Conservation (phyloP, 2,329 filamentous ascomycete genomes). For the Botrytis sinoallii region DNA sequence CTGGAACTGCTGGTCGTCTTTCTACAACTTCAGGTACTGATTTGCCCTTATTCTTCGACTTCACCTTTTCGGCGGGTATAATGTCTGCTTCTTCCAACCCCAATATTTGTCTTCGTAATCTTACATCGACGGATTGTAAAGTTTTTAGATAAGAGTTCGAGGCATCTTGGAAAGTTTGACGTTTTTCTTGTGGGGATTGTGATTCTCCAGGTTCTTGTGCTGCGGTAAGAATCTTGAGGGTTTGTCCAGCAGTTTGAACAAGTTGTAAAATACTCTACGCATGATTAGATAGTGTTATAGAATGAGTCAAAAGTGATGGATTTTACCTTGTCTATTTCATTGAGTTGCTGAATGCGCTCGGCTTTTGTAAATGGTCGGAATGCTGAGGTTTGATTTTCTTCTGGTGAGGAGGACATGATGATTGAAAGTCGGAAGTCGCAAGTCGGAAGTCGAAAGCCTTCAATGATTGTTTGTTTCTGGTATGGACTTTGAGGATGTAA, state of each 20-base stretch:
- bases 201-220: constrained; percentile 34
- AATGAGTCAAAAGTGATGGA: neutral
- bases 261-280: constrained; percentile 43
- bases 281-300: constrained; percentile 1
- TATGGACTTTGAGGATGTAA: neutral
- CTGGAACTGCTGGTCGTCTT: neutral
- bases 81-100: constrained; percentile 80
- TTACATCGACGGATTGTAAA: constrained; percentile 71
- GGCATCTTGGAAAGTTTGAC: constrained; percentile 53
- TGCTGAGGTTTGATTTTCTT: constrained; percentile 26
- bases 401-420: constrained; percentile 20
- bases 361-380: constrained; percentile 59
- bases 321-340: constrained; percentile 69
- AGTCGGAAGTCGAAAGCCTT: neutral
- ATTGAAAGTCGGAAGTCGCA: neutral
- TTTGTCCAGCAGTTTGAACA: constrained; percentile 57
- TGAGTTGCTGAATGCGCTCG: constrained; percentile 78
- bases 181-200: constrained; percentile 24
- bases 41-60: constrained; percentile 26
- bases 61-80: constrained; percentile 46
- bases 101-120: constrained; percentile 71
- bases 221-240: constrained; percentile 61
- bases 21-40: neutral
- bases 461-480: neutral
- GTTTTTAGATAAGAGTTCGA: constrained; percentile 68